Conservation (phyloP, 371 early-diverging fungal species). For the Coemansia linderi region DNA sequence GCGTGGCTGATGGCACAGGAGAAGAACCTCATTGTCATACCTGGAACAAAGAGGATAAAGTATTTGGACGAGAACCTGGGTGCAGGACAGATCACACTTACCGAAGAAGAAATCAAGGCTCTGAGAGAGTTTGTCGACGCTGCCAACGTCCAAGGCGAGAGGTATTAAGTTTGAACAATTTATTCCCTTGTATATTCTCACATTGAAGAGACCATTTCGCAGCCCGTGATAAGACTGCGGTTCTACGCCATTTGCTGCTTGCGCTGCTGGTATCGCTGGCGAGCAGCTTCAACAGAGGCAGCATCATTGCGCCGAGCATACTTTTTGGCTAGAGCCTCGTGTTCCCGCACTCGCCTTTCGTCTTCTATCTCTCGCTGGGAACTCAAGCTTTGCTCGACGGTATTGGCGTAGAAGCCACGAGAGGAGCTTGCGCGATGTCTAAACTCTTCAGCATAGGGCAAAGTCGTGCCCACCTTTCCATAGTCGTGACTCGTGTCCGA, state of each 20-base stretch:
- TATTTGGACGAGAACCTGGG: conserved; percentile 61
- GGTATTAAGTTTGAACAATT: conserved; percentile 34
- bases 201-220: no score
- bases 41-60: conserved; percentile 60
- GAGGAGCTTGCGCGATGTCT: neutral
- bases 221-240: neutral
- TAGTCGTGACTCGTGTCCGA: neutral
- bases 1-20: conserved; percentile 64
- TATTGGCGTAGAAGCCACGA: neutral
- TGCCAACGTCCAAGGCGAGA: conserved; percentile 40
- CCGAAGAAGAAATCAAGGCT: conserved; percentile 54
- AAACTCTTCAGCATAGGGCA: neutral
- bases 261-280: conserved; percentile 34
- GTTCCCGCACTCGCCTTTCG: conserved; percentile 61
- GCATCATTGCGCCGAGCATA: conserved; percentile 45
- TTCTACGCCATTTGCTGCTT: conserved; percentile 3
- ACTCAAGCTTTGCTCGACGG: conserved; percentile 52
- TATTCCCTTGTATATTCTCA: no score
- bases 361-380: conserved; percentile 56
- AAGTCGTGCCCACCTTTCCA: neutral
- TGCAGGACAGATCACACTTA: conserved; percentile 5
- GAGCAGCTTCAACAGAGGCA: conserved; percentile 31
- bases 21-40: conserved; percentile 53
- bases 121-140: conserved; percentile 45
- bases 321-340: conserved; percentile 41